These are phyloP conservation scores for Sarcomyxa edulis DNA, from an alignment of 768 basidiomycete genomes.

Conservation along the genomic window DNA sequence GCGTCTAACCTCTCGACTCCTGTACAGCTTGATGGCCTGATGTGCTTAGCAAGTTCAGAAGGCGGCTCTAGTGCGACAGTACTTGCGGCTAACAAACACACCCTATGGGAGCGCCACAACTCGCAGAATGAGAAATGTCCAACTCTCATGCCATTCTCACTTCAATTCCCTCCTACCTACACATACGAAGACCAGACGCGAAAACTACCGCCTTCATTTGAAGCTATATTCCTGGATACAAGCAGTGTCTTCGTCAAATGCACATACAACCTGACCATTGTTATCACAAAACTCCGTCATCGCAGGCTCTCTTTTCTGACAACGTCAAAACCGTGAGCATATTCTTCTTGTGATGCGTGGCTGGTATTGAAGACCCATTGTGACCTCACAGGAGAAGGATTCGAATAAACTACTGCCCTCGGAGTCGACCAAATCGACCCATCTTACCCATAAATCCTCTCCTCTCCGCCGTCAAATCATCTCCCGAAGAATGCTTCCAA, in stretches of 20 bases:
- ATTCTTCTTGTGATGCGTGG: conserved; percentile 9
- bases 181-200: conserved; percentile 20
- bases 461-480: conserved; percentile 51
- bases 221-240: conserved; percentile 26
- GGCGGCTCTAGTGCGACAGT: conserved; percentile 22
- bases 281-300: conserved; percentile 29
- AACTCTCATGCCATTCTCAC: conserved; percentile 29
- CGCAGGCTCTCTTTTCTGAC: conserved; percentile 41
- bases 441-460: conserved; percentile 44
- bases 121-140: conserved; percentile 23
- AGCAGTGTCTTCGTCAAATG: conserved; percentile 34
- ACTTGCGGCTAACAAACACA: conserved; percentile 22
- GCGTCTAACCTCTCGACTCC: neutral
- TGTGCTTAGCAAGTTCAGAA: conserved; percentile 29
- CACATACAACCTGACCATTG: conserved; percentile 42
- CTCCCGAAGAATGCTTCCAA: conserved; percentile 67
- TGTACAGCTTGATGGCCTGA: conserved; percentile 28
- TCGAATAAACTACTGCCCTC: conserved; percentile 48
- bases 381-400: conserved; percentile 30
- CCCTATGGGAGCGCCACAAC: conserved; percentile 24
- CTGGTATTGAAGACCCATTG: neutral
- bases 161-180: conserved; percentile 30
- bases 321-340: conserved; percentile 42
- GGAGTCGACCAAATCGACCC: conserved; percentile 49
- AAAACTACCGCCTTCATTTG: conserved; percentile 34